These are phyloP conservation scores for Euryodendron excelsum DNA, from an alignment of 148 eudicot genomes.

Conservation along the genomic window DNA sequence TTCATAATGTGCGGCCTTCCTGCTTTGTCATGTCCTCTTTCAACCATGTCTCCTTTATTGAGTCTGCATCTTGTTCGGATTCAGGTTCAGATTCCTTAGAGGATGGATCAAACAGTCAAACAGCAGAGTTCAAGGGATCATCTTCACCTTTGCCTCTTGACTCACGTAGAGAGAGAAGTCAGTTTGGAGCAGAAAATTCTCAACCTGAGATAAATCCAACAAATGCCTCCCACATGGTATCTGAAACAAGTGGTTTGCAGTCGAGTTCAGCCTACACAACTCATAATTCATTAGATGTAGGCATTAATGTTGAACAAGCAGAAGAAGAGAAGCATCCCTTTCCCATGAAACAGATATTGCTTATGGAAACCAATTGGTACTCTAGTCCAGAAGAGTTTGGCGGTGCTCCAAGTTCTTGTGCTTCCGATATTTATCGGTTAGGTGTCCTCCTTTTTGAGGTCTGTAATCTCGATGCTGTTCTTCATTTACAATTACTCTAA, in stretches of 20 bases:
- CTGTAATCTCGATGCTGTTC: slow-evolving; percentile 29
- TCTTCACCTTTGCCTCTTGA: slow-evolving; percentile 31
- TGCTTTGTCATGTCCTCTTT: slow-evolving; percentile 86
- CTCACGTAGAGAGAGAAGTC: slow-evolving; percentile 22
- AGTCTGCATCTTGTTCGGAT: slow-evolving; percentile 88
- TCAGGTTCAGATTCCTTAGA: slow-evolving; percentile 81
- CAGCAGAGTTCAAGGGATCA: slow-evolving; percentile 44
- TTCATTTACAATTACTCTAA: slow-evolving; percentile 12
- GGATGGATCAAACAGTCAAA: slow-evolving; percentile 48
- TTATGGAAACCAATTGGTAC: slow-evolving; percentile 90
- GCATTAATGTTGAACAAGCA: slow-evolving; percentile 32
- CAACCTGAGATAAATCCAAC: slow-evolving; percentile 16
- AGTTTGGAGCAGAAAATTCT: slow-evolving; percentile 18
- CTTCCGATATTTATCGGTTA: slow-evolving; percentile 85
- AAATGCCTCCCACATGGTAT: slow-evolving; percentile 19
- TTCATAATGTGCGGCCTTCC: slow-evolving; percentile 83
- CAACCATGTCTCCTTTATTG: slow-evolving; percentile 81
- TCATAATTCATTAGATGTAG: slow-evolving; percentile 24
- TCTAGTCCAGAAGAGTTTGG: slow-evolving; percentile 84
- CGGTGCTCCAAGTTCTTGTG: slow-evolving; percentile 75
- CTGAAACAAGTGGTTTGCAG: slow-evolving; percentile 49
- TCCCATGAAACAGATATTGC: slow-evolving; percentile 79
- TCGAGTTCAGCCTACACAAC: slow-evolving; percentile 32
- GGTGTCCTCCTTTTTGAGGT: slow-evolving; percentile 99
- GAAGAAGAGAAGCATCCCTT: slow-evolving; percentile 60